A percentile compares a stretch with the other conserved stretches of the same genome.
Evolutionary conservation across 306 rosid species (phyloP).

Genomic region (Fragaria iinumae): DNA sequence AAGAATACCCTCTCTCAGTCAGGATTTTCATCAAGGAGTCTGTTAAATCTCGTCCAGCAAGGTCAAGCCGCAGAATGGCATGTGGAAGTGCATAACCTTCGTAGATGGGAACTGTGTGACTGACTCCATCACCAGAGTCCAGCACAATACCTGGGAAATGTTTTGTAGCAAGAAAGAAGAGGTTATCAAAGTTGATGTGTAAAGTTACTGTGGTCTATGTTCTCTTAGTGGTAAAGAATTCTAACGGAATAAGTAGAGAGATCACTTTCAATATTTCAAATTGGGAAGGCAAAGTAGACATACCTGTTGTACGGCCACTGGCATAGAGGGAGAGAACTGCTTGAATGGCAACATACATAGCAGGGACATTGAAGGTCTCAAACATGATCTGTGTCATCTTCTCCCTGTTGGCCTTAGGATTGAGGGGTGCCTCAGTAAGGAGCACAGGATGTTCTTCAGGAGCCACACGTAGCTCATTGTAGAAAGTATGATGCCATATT

Average conservation of each 20-base stretch:
- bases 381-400: constrained; percentile 50
- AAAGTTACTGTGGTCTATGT: background rate
- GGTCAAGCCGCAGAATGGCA: constrained; percentile 45
- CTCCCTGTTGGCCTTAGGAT: constrained; percentile 44
- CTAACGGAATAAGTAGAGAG: background rate
- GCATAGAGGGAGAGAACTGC: constrained; percentile 47
- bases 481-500: constrained; percentile 46
- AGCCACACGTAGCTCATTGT: constrained; percentile 44
- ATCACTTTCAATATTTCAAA: background rate
- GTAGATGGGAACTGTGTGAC: constrained; percentile 43
- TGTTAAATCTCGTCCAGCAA: constrained; percentile 46
- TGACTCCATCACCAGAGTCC: constrained; percentile 49
- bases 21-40: constrained; percentile 45
- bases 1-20: constrained; percentile 43
- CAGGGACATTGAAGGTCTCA: constrained; percentile 46
- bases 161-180: background rate
- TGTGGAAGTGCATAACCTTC: constrained; percentile 43
- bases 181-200: background rate
- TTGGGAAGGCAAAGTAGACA: background rate
- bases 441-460: constrained; percentile 45
- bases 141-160: constrained; percentile 34
- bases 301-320: constrained; percentile 48
- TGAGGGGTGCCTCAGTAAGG: constrained; percentile 44
- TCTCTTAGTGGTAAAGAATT: background rate
- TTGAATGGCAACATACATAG: constrained; percentile 47